Evolutionary conservation across 2,329 filamentous ascomycete genomes (phyloP).

Genomic region (Davidsoniella virescens): DNA sequence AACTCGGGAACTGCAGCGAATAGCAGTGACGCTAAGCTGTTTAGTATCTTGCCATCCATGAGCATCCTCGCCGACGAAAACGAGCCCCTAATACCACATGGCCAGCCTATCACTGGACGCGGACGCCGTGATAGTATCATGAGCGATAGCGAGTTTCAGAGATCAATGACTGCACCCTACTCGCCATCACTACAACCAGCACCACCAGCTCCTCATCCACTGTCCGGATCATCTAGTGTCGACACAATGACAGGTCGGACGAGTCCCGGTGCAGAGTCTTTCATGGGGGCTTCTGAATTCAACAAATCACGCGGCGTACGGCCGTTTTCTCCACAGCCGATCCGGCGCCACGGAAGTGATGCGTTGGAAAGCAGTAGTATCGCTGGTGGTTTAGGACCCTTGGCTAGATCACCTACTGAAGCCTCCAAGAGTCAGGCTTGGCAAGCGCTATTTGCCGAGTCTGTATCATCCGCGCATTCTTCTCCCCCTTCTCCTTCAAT

Average conservation of each 20-base stretch:
- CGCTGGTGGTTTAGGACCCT: background rate
- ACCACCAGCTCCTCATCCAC: no score
- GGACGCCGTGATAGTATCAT: background rate
- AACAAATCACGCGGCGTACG: constrained; percentile 35
- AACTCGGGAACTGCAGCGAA: constrained; percentile 20
- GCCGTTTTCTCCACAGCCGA: constrained; percentile 42
- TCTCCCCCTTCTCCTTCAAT: no score
- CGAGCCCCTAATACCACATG: no score
- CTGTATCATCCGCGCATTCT: no score
- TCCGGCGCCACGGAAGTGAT: constrained; percentile 7
- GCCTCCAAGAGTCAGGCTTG: no score
- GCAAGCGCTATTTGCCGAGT: no score
- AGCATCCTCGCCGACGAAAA: constrained; percentile 40
- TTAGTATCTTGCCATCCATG: constrained; percentile 47
- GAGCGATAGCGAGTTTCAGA: background rate
- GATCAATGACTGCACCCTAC: background rate
- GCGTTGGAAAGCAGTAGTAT: background rate
- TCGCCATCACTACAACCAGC: background rate
- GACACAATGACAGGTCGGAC: background rate
- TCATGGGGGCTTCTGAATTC: constrained; percentile 36
- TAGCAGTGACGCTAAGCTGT: constrained; percentile 33
- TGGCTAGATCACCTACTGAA: background rate
- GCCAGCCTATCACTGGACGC: no score
- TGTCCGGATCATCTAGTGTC: no score
- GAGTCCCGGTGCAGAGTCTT: constrained; percentile 24